A percentile compares a stretch with the other conserved stretches of the same genome.
phyloP scores from a whole-genome alignment of 345 rosid genomes.

The Brassica rapa region DNA sequence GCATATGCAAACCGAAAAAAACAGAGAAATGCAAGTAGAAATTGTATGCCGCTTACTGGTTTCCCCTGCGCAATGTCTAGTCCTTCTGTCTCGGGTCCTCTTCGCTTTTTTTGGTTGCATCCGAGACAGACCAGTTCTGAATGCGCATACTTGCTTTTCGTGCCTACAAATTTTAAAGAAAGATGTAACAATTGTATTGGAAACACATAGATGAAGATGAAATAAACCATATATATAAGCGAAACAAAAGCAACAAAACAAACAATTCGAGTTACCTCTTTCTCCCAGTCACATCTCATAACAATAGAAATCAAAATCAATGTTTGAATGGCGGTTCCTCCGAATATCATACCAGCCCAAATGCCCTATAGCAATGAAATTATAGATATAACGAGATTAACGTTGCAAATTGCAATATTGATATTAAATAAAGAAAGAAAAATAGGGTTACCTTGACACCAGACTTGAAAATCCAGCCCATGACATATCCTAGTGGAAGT shows the following conservation, averaged over 20 bases:
- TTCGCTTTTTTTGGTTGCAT: not conserved
- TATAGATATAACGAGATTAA: not conserved
- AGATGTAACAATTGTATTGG: not conserved
- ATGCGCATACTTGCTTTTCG: slow-evolving; percentile 7
- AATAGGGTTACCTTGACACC: slow-evolving; percentile 34
- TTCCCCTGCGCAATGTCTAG: not conserved
- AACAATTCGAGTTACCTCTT: slow-evolving; percentile 45
- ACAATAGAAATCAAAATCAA: slow-evolving; percentile 49
- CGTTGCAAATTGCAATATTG: not conserved
- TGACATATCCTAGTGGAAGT: slow-evolving; percentile 61
- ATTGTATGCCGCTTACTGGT: not conserved
- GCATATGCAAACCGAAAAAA: not conserved
- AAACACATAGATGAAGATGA: not conserved
- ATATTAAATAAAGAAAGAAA: not conserved
- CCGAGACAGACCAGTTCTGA: not conserved
- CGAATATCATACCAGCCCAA: slow-evolving; percentile 79
- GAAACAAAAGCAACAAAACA: not conserved
- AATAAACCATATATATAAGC: not conserved
- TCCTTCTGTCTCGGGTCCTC: not conserved
- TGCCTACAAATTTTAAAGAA: slow-evolving; percentile 14
- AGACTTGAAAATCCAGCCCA: slow-evolving; percentile 59
- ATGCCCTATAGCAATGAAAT: slow-evolving; percentile 49
- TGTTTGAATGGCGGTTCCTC: slow-evolving; percentile 63
- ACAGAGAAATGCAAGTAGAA: not conserved
- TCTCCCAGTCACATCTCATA: slow-evolving; percentile 51